Conservation (phyloP, 495 filamentous ascomycete genomes). For the Penicillium chermesinum region DNA sequence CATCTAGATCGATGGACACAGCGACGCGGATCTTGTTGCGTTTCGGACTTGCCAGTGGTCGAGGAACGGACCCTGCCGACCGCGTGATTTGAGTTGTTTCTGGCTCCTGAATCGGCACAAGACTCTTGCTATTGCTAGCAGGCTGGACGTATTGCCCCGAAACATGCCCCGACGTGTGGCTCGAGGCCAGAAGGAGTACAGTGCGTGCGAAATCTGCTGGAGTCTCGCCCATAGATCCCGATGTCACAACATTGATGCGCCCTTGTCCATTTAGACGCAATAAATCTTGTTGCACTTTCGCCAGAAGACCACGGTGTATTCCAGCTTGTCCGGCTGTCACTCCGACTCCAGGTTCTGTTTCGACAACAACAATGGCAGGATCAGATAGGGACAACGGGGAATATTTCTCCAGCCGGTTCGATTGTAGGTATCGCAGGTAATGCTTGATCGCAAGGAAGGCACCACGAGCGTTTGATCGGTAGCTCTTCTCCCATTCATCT, state of each 20-base stretch:
- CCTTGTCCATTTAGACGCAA: conserved; percentile 45
- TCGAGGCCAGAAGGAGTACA: conserved; percentile 49
- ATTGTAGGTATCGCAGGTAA: conserved; percentile 44
- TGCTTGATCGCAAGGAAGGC: conserved; percentile 56
- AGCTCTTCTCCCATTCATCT: conserved; percentile 48
- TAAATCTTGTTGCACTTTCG: conserved; percentile 52
- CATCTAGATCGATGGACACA: conserved; percentile 56
- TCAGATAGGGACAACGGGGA: no score
- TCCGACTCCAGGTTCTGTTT: conserved; percentile 44
- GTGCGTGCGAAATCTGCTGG: conserved; percentile 48
- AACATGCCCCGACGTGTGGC: conserved; percentile 50
- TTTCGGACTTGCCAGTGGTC: conserved; percentile 18
- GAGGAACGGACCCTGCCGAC: conserved; percentile 19
- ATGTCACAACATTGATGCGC: conserved; percentile 52
- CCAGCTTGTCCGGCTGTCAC: conserved; percentile 49
- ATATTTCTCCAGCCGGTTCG: no score
- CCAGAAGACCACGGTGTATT: conserved; percentile 50
- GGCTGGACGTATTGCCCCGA: conserved; percentile 49
- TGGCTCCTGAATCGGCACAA: background rate
- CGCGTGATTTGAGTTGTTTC: background rate
- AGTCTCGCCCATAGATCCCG: conserved; percentile 43
- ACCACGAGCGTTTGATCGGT: conserved; percentile 45
- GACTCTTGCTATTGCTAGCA: conserved; percentile 45
- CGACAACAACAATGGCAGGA: conserved; percentile 51
- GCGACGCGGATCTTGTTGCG: conserved; percentile 46